Evolutionary conservation across 2,329 filamentous ascomycete genomes (phyloP).

Genomic region (Aspergillus sergii): DNA sequence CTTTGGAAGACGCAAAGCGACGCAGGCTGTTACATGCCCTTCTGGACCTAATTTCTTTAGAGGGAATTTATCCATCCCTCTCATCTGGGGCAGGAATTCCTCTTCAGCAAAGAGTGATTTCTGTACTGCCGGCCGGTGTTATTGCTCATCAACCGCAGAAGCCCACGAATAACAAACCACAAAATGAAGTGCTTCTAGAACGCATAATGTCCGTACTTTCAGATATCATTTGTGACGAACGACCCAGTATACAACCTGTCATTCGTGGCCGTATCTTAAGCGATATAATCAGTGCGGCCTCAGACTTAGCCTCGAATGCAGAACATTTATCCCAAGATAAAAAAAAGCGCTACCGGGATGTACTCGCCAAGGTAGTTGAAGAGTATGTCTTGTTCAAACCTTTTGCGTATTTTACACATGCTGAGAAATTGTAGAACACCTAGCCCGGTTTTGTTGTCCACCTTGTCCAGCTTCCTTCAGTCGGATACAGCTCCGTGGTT

Average conservation of each 20-base stretch:
- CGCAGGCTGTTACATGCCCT: slow-evolving; percentile 44
- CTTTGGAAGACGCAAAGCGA: slow-evolving; percentile 45
- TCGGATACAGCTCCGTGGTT: slow-evolving; percentile 42
- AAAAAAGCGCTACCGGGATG: slow-evolving; percentile 21
- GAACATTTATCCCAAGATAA: slow-evolving; percentile 18
- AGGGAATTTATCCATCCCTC: slow-evolving; percentile 48
- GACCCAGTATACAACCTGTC: slow-evolving; percentile 41
- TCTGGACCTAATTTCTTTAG: slow-evolving; percentile 46
- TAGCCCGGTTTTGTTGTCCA: slow-evolving; percentile 37
- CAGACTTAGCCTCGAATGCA: slow-evolving; percentile 44
- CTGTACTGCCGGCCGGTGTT: slow-evolving; percentile 45
- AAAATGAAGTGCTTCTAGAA: slow-evolving; percentile 34
- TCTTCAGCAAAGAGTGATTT: slow-evolving; percentile 47
- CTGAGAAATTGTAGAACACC: slow-evolving; percentile 36
- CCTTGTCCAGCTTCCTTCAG: slow-evolving; percentile 42
- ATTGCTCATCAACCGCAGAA: slow-evolving; percentile 38
- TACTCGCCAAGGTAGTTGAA: slow-evolving; percentile 35
- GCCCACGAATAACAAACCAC: slow-evolving; percentile 21
- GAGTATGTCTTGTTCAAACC: slow-evolving; percentile 29
- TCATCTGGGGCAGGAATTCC: slow-evolving; percentile 48
- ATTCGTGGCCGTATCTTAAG: slow-evolving; percentile 43
- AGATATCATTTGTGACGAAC: slow-evolving; percentile 34
- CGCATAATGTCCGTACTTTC: slow-evolving; percentile 32
- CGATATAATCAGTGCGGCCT: slow-evolving; percentile 42
- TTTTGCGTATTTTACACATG: background rate